Conservation (phyloP, 2,329 filamentous ascomycete species). For the Macrophomina phaseolina region DNA sequence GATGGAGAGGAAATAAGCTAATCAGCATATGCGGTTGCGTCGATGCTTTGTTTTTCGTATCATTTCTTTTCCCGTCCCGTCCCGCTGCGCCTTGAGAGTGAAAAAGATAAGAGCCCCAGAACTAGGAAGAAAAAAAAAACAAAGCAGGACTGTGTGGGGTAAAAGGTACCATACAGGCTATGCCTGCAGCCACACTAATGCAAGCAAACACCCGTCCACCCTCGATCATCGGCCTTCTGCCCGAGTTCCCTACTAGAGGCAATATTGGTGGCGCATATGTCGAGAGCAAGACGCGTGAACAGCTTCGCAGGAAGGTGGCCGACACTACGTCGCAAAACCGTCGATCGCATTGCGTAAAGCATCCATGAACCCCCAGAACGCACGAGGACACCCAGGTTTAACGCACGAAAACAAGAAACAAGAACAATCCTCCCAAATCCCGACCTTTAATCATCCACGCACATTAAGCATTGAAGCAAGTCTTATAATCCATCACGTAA, state of each 20-base stretch:
- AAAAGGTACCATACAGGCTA: neutral
- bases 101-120: neutral
- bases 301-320: neutral
- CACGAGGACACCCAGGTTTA: neutral
- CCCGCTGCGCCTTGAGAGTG: neutral
- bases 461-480: conserved; percentile 19
- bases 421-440: neutral
- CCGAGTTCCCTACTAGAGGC: neutral
- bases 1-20: neutral
- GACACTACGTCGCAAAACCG: conserved; percentile 1
- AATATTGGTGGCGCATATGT: neutral
- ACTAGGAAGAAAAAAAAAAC: neutral
- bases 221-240: neutral
- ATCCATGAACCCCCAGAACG: conserved; percentile 2
- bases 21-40: neutral
- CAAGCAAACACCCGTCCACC: conserved; percentile 6
- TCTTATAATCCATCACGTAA: conserved; percentile 5
- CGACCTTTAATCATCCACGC: conserved; percentile 21
- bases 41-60: conserved; percentile 3
- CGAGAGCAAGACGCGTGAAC: neutral
- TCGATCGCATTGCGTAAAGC: neutral
- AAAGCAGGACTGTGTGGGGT: neutral
- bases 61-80: conserved; percentile 23
- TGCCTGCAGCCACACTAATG: conserved; percentile 9
- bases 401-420: neutral